Base-by-base conservation (phyloP, 2,329 filamentous ascomycete species). In the Hymenotorrendiella dingleyae region DNA sequence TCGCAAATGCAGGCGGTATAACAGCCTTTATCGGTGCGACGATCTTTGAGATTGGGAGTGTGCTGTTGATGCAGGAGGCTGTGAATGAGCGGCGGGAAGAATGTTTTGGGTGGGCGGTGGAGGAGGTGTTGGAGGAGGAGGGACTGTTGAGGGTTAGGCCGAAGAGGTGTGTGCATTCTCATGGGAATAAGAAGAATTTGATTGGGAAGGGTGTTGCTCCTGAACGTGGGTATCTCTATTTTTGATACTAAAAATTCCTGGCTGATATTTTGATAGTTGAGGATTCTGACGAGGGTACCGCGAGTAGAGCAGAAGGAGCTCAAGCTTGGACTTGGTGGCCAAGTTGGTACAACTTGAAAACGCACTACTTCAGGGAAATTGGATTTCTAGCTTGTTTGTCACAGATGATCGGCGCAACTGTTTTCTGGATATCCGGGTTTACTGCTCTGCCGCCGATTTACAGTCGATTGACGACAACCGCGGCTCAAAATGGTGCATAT, bases 61-160 rank as follows among this genome's bases (percentile, higher is more conserved):
- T 84, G 1, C 60, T 85, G 2, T 66, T 85, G 20, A 67, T 85
- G 61, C 64, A 83, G 2, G 82, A 86, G 59, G 81, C 81, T 3
- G 68, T 84, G n/a, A 86, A 86, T 56, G 77, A 80, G 54, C 78
- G 83, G 53, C 67, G 73, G 10, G 65, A 72, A 0, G 77, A 74
- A 10, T 86, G 81, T 58, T 85, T 85, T 56, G 81, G 82, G 3
- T 86, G 80, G 80, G 81, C 80, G 0, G 53, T 85, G 1, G 74
- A 82, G 50, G 67, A 68, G 17, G 67, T 67, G 0, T 29, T 74
- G 2, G 53, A 54, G 37, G 52, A 54, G 40, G 47, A 36, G 6
- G 57, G 52, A 8, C 10, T 55, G 11, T 28, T 50, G 6, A 40
- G 50, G 20, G 33, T 61, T 19, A 47, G 36, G 14, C 40, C 47